Percentiles rank a stretch among this genome's conserved stretches.
These are phyloP conservation scores for Serpula lacrymans DNA, from an alignment of 768 basidiomycete genomes.

Conservation along the genomic window DNA sequence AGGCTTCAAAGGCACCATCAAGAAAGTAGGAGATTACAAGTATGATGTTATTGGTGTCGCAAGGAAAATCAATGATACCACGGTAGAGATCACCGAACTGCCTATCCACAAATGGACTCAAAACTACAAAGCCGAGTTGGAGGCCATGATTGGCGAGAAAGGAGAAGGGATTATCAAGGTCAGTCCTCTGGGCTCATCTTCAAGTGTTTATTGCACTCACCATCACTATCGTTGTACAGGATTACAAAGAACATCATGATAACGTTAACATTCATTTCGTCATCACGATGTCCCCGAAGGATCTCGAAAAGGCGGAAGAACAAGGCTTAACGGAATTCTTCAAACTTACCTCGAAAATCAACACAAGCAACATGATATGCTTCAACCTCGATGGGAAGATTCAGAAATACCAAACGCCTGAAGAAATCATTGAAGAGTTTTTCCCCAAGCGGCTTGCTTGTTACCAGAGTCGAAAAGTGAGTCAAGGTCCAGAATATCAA, in stretches of 20 bases:
- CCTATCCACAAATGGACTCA: constrained; percentile 96
- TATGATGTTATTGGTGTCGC: constrained; percentile 76
- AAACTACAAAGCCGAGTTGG: constrained; percentile 87
- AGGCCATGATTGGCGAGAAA: constrained; percentile 86
- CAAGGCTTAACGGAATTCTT: constrained; percentile 91
- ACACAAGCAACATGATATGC: constrained; percentile 96
- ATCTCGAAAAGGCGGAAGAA: constrained; percentile 81
- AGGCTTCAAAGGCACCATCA: constrained; percentile 89
- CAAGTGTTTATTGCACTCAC: not conserved
- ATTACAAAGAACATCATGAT: constrained; percentile 96
- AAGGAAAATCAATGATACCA: constrained; percentile 78
- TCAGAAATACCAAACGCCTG: constrained; percentile 85
- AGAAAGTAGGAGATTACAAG: constrained; percentile 76
- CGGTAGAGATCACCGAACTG: constrained; percentile 91
- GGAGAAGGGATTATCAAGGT: constrained; percentile 81
- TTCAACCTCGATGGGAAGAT: constrained; percentile 97
- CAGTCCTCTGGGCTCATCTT: constrained; percentile 5
- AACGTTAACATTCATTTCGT: constrained; percentile 89
- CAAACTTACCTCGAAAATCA: constrained; percentile 81
- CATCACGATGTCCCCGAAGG: constrained; percentile 74
- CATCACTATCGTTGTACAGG: constrained; percentile 60
- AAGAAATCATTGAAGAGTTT: constrained; percentile 92
- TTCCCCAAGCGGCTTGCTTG: constrained; percentile 84
- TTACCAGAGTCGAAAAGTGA: constrained; percentile 98
- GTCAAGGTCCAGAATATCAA: constrained; percentile 12